Conservation (phyloP, 31 red algal genomes). For the Asparagopsis taxiformis region DNA sequence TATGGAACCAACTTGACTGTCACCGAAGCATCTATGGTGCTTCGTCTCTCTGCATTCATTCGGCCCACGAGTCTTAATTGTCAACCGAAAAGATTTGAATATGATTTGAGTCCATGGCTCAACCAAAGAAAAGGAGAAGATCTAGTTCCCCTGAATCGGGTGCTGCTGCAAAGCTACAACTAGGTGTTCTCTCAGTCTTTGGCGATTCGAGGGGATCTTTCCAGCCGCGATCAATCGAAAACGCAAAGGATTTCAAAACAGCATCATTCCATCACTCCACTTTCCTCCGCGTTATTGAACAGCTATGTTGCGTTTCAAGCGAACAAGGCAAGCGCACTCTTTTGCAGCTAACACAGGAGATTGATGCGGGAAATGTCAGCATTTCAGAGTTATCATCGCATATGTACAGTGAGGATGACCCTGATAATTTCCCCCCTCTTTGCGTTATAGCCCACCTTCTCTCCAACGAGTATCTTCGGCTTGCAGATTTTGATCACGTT, state of each 20-base stretch:
- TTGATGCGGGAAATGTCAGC: not conserved
- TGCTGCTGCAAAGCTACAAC: not conserved
- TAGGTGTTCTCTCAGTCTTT: not conserved
- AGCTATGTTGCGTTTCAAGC: not conserved
- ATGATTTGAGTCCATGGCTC: not conserved
- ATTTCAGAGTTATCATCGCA: not conserved
- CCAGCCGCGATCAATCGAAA: no score
- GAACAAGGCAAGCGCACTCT: not conserved
- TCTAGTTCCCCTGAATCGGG: not conserved
- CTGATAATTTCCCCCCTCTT: not conserved
- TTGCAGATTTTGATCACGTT: not conserved
- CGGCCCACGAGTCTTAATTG: no score
- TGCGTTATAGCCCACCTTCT: not conserved
- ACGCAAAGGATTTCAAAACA: no score
- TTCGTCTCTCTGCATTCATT: no score
- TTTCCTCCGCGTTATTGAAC: not conserved
- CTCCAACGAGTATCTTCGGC: not conserved
- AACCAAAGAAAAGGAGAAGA: slow-evolving; percentile 1
- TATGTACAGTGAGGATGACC: not conserved
- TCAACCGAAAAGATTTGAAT: no score
- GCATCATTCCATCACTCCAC: no score
- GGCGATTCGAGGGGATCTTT: not conserved
- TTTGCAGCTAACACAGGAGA: not conserved
- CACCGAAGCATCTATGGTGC: no score
- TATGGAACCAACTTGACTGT: no score